Conservation (phyloP, 352 stramenopile species). For the Pythium apleroticum region DNA sequence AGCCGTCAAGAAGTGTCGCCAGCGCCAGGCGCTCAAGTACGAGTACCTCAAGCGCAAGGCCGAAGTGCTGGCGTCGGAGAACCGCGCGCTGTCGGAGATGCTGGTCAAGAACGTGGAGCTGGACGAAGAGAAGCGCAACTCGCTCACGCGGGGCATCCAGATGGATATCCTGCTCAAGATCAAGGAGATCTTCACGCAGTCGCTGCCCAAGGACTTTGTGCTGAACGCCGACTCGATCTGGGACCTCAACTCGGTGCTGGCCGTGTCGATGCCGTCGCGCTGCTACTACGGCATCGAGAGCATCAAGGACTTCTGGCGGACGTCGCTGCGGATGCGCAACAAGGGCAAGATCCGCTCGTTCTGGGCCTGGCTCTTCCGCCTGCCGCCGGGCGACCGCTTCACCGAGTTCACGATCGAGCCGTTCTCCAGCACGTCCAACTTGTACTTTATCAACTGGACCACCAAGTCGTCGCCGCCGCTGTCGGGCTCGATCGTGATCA, state of each 20-base stretch:
- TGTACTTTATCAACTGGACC: slow-evolving; percentile 86
- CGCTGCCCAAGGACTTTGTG: slow-evolving; percentile 82
- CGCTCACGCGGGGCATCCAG: slow-evolving; percentile 77
- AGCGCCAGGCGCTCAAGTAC: slow-evolving; percentile 79
- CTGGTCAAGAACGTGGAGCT: slow-evolving; percentile 71
- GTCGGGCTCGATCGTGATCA: slow-evolving; percentile 78
- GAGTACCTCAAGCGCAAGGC: slow-evolving; percentile 79
- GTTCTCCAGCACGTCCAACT: slow-evolving; percentile 66
- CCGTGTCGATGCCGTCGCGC: slow-evolving; percentile 82
- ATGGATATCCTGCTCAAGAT: slow-evolving; percentile 89
- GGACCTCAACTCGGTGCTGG: slow-evolving; percentile 82
- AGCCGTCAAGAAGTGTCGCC: slow-evolving; percentile 83
- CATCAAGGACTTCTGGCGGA: slow-evolving; percentile 88
- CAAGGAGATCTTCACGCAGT: slow-evolving; percentile 88
- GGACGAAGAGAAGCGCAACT: slow-evolving; percentile 50
- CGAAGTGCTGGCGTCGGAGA: slow-evolving; percentile 63
- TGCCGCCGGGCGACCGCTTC: slow-evolving; percentile 76
- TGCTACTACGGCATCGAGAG: slow-evolving; percentile 87
- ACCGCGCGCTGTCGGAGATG: slow-evolving; percentile 71
- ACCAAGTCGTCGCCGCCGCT: slow-evolving; percentile 78
- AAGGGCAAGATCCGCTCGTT: slow-evolving; percentile 88
- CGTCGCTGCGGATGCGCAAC: slow-evolving; percentile 82
- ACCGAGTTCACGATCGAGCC: slow-evolving; percentile 73
- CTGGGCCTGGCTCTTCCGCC: slow-evolving; percentile 81
- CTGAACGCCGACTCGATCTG: slow-evolving; percentile 83